Evolutionary conservation across 345 rosid species (phyloP).

Genomic region (Eucalyptus camaldulensis): DNA sequence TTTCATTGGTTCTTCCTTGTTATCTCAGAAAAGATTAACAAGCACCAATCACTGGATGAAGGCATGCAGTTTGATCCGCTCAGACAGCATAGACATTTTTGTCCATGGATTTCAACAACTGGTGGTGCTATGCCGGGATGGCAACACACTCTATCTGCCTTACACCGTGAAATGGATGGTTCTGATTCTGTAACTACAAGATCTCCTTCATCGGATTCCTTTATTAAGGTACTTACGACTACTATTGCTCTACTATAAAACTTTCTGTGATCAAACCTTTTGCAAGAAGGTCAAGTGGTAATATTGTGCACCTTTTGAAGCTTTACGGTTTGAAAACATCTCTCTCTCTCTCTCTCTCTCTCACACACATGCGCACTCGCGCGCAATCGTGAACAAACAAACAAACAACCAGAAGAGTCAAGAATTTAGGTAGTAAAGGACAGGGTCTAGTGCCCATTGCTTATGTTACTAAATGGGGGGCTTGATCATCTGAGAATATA

Average conservation of each 20-base stretch:
- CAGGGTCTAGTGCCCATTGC: neutral
- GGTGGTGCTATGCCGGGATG: conserved; percentile 59
- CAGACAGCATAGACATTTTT: conserved; percentile 86
- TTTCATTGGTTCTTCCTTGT: neutral
- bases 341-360: neutral
- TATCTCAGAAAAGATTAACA: conserved; percentile 22
- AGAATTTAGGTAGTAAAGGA: neutral
- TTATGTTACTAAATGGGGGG: neutral
- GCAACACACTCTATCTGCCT: conserved; percentile 70
- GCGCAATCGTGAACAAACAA: neutral
- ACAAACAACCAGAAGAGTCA: neutral
- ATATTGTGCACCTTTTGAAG: neutral
- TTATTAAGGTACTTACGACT: conserved; percentile 42
- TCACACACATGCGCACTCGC: accelerated
- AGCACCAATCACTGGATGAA: conserved; percentile 11
- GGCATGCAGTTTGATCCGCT: conserved; percentile 77
- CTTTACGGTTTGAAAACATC: neutral
- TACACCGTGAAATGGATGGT: conserved; percentile 33
- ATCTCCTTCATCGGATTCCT: conserved; percentile 18
- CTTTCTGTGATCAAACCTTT: neutral
- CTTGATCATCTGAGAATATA: neutral
- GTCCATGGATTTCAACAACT: conserved; percentile 82
- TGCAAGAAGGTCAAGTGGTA: neutral
- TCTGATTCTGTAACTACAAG: conserved; percentile 19
- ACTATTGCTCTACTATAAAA: neutral